These are phyloP conservation scores for Yamadazyma blattariae DNA, from an alignment of 1,139 yeast species.

Conservation along the genomic window DNA sequence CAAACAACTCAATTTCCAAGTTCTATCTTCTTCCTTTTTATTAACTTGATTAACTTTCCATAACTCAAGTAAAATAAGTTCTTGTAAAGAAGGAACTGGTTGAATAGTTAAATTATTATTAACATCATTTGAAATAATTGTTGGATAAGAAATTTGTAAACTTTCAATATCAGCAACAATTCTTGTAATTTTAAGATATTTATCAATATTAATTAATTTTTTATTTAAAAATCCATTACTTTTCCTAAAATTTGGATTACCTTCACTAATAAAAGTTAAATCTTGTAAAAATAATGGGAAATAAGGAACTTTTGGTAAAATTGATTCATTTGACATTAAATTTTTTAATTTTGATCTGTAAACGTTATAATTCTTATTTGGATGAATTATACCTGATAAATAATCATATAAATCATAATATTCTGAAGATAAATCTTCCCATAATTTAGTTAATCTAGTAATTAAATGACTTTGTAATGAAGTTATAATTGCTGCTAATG, in stretches of 20 bases:
- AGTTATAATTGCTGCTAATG: constrained; percentile 84
- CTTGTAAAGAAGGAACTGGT: constrained; percentile 54
- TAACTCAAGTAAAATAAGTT: constrained; percentile 61
- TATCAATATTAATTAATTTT: constrained; percentile 75
- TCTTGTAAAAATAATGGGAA: constrained; percentile 83
- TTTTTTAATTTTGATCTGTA: constrained; percentile 69
- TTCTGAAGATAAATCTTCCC: constrained; percentile 67
- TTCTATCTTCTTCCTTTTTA: constrained; percentile 60
- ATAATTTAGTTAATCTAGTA: constrained; percentile 61
- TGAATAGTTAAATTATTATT: constrained; percentile 20
- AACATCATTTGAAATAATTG: constrained; percentile 22
- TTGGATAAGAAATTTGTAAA: constrained; percentile 62
- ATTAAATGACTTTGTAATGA: constrained; percentile 80
- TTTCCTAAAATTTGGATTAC: constrained; percentile 69
- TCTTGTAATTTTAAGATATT: constrained; percentile 70
- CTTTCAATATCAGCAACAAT: constrained; percentile 77
- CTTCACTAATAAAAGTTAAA: constrained; percentile 83
- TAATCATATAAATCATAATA: constrained; percentile 65
- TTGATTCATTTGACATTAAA: constrained; percentile 48
- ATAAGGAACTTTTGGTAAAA: constrained; percentile 80
- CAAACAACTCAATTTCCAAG: constrained; percentile 67
- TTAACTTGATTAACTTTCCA: constrained; percentile 68
- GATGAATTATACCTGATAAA: constrained; percentile 71
- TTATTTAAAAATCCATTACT: constrained; percentile 58
- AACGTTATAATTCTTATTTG: constrained; percentile 76